A percentile compares a stretch with the other conserved stretches of the same genome.
phyloP scores from a whole-genome alignment of 306 rosid species.

The Corylus americana region DNA sequence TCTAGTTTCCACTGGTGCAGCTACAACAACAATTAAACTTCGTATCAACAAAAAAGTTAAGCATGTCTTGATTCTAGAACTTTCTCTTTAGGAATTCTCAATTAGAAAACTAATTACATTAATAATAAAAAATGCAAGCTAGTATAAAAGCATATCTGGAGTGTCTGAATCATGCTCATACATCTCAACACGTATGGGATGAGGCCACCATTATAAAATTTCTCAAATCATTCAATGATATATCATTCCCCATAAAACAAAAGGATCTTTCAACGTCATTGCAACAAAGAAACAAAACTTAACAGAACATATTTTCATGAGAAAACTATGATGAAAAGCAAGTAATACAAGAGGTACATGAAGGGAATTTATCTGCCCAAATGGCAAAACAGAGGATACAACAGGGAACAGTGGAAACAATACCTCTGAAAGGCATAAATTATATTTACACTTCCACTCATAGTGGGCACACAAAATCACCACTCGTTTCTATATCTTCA shows the following conservation, averaged over 20 bases:
- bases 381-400: conserved; percentile 8
- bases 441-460: conserved; percentile 33
- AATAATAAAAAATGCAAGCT: not conserved
- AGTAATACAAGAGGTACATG: conserved; percentile 14
- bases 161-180: not conserved
- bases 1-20: no score
- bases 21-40: not conserved
- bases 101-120: not conserved
- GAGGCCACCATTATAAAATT: not conserved
- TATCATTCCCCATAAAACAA: not conserved
- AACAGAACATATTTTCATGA: not conserved
- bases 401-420: conserved; percentile 18
- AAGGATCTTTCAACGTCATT: conserved; percentile 7
- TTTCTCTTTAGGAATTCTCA: not conserved
- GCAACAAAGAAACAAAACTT: not conserved
- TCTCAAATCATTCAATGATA: not conserved
- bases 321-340: conserved; percentile 18
- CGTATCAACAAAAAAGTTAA: not conserved
- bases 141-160: not conserved
- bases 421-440: not conserved
- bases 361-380: conserved; percentile 11
- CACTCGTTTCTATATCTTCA: conserved; percentile 64
- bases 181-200: not conserved
- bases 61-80: not conserved
- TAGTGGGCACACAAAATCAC: conserved; percentile 60